Evolutionary conservation across 2,329 filamentous ascomycete species (phyloP).

Genomic region (Fusarium brachygibbosum): DNA sequence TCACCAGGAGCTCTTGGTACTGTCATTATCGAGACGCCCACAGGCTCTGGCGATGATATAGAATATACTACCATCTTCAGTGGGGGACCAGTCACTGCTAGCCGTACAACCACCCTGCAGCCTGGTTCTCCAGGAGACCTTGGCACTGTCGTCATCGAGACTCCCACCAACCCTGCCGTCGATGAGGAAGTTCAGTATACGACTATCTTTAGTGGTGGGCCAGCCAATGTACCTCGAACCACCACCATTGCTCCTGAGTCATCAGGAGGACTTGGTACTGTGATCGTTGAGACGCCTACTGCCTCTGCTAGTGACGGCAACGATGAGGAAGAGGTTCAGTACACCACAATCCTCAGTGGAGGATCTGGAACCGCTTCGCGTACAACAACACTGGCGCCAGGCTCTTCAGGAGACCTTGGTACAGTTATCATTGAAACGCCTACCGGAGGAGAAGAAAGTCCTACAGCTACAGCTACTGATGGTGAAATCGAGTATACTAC

Average conservation of each 20-base stretch:
- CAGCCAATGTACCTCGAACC: neutral
- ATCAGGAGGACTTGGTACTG: neutral
- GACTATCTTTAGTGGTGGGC: neutral
- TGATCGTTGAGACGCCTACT: neutral
- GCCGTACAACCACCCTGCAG: neutral
- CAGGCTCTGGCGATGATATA: neutral
- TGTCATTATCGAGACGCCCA: conserved; percentile 5
- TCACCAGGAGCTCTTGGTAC: neutral
- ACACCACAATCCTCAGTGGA: neutral
- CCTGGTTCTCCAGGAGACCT: neutral
- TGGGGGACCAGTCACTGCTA: conserved; percentile 3
- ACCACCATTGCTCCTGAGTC: neutral
- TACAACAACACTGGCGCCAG: neutral
- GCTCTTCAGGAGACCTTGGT: neutral
- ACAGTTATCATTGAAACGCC: conserved; percentile 21
- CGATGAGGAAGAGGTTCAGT: neutral
- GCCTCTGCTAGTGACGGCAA: neutral
- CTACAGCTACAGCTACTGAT: neutral
- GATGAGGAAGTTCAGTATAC: neutral
- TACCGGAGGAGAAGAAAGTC: neutral
- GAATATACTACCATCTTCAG: neutral
- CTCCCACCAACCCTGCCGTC: neutral
- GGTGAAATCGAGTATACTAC: neutral
- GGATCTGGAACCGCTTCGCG: neutral
- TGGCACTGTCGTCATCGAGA: conserved; percentile 2